Evolutionary conservation across 2,329 filamentous ascomycete species (phyloP).

Genomic region (Aspergillus sp.): DNA sequence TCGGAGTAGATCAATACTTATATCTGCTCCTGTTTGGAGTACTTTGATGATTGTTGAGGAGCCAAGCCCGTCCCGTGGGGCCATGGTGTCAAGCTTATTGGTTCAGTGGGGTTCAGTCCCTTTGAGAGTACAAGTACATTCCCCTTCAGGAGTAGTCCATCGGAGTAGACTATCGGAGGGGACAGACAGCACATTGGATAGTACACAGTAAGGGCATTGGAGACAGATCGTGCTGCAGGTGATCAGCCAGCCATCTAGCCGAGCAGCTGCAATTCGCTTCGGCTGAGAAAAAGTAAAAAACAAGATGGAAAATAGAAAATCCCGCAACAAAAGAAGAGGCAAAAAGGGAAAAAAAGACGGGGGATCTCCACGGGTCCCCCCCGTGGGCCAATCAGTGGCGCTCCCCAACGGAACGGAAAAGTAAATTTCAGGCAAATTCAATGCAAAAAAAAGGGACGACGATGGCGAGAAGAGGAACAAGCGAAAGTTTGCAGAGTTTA

Average conservation of each 20-base stretch:
- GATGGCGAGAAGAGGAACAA: background rate
- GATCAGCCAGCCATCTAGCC: background rate
- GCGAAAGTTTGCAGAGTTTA: background rate
- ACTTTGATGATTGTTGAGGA: slow-evolving; percentile 9
- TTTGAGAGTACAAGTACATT: background rate
- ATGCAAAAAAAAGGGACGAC: background rate
- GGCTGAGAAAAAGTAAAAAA: no score
- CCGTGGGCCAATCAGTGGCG: background rate
- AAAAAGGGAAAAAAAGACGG: background rate
- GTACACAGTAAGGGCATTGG: no score
- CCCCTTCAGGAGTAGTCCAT: no score
- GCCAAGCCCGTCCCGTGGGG: slow-evolving; percentile 2
- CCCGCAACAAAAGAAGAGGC: background rate
- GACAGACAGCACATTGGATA: no score
- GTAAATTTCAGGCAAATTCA: background rate
- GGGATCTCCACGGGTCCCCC: background rate
- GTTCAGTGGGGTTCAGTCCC: background rate
- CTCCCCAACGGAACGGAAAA: background rate
- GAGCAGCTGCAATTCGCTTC: no score
- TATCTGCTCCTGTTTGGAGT: no score
- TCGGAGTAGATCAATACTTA: background rate
- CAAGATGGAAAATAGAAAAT: no score
- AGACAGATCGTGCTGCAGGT: background rate
- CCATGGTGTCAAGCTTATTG: background rate
- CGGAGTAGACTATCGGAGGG: no score